Percentiles rank a stretch among this genome's conserved stretches.
Conservation (phyloP, 176 grass and related monocot genomes). For the Phyllostachys edulis region DNA sequence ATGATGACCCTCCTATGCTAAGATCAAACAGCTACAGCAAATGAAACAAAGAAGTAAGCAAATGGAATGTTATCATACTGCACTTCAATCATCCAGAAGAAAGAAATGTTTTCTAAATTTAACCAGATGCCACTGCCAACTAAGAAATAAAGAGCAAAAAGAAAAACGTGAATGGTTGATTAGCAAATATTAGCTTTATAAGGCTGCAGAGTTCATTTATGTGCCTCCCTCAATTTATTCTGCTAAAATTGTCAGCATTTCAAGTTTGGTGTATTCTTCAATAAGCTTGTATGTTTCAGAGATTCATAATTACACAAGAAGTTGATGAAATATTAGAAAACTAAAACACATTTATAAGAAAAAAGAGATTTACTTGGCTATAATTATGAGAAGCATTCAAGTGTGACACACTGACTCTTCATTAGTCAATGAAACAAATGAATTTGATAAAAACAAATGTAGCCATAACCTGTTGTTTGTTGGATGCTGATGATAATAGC, state of each 20-base stretch:
- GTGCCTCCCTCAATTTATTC: not conserved
- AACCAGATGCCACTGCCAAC: too few species aligned
- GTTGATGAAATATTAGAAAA: not conserved
- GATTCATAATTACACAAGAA: not conserved
- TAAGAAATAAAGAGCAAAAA: too few species aligned
- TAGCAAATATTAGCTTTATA: not conserved
- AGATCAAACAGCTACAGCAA: not conserved
- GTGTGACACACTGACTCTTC: too few species aligned
- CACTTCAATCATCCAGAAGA: too few species aligned
- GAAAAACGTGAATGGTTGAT: not conserved
- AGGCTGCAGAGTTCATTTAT: not conserved
- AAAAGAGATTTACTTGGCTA: too few species aligned
- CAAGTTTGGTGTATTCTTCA: too few species aligned
- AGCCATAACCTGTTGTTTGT: too few species aligned
- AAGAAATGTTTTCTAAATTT: too few species aligned
- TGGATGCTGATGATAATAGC: constrained; percentile 65
- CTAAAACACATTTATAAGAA: not conserved
- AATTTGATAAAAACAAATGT: too few species aligned
- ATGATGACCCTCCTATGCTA: not conserved
- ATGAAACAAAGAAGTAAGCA: constrained; percentile 12
- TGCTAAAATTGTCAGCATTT: not conserved
- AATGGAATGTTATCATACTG: too few species aligned
- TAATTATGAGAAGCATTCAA: too few species aligned
- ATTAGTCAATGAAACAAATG: too few species aligned
- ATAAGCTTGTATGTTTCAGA: not conserved